A percentile compares a stretch with the other conserved stretches of the same genome.
Conservation (phyloP, 441 rosid species). For the Jatropha podagrica region DNA sequence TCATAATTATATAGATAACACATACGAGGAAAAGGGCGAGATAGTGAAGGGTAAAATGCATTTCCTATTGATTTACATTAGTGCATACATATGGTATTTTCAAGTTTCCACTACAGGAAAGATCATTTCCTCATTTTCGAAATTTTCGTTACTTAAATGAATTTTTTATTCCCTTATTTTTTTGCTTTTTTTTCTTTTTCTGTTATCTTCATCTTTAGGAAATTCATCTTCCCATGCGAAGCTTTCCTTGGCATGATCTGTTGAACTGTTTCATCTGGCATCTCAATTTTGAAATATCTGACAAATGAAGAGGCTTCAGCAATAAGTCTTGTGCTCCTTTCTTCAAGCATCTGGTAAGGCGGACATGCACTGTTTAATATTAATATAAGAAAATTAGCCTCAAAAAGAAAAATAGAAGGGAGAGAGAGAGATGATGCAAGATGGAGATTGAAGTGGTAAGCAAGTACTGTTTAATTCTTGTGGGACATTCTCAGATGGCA, state of each 20-base stretch:
- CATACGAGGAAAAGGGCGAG: neutral
- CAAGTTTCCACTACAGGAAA: neutral
- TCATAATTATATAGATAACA: neutral
- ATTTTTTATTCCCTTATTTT: neutral
- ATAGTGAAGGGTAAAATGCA: neutral
- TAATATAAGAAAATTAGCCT: neutral
- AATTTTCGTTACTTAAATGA: neutral
- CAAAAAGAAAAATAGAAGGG: neutral
- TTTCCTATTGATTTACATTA: neutral
- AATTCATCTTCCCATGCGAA: conserved; percentile 9
- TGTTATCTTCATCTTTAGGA: neutral
- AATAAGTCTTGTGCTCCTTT: conserved; percentile 71
- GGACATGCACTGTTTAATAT: neutral
- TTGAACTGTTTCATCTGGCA: conserved; percentile 39
- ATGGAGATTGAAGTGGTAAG: neutral
- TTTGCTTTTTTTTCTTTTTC: neutral
- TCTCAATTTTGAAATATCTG: conserved; percentile 53
- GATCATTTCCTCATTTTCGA: neutral
- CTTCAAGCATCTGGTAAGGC: conserved; percentile 49
- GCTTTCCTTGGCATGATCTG: conserved; percentile 4
- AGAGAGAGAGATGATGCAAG: neutral
- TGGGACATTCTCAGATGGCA: conserved; percentile 63
- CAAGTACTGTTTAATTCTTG: conserved; percentile 37
- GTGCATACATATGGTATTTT: neutral
- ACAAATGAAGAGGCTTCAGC: conserved; percentile 47